Evolutionary conservation across 345 rosid species (phyloP), one percentile per base, ranked within the genome.

Genomic region (Rhizophora apiculata): DNA sequence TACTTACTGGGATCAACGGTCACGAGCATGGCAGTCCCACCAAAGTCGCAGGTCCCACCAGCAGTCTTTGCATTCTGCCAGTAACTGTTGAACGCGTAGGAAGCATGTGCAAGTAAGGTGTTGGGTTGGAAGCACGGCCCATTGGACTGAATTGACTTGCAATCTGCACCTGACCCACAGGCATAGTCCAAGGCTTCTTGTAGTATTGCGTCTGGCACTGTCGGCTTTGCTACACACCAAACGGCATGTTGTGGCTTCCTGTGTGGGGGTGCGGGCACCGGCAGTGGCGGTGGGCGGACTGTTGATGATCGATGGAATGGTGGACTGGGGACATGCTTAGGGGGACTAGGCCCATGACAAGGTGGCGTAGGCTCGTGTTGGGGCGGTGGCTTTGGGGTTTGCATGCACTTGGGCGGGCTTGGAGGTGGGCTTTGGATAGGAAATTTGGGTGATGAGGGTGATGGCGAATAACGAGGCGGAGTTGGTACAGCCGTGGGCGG

Each of bases 21-120:
- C 52, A 82, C 76, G 13, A 82, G 74, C 77, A 82, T 80, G 69
- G 88, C 86, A 26, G 83, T 82, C 20, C 85, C 88, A 29, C 83
- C 86, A 61, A 82, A 82, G 46, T 80, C 82, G 60, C 88, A 85
- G 36, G 88, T 82, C 18, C 85, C 88, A 2, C 86, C 85, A 0
- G 29, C 32, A 6, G 6, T 59, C 68, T 80, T 82, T 0, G 59
- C 39, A n/a, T 43, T 72, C 69, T 82, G 86, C 86, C 86, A 85
- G 73, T 80, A 80, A 68, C 79, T 82, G 59, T 85, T 85, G 68
- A 85, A 80, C 53, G 88, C 88, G 61, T 46, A 85, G 0, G 86
- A 82, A 49, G 86, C 82, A 68, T 82, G 86, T 0, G 83, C 64
- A 8, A 79, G 15, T 63, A 79, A 18, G 4, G 83, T 85, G 27